Base-by-base conservation (phyloP, 768 basidiomycete species). In the Mycena pura region DNA sequence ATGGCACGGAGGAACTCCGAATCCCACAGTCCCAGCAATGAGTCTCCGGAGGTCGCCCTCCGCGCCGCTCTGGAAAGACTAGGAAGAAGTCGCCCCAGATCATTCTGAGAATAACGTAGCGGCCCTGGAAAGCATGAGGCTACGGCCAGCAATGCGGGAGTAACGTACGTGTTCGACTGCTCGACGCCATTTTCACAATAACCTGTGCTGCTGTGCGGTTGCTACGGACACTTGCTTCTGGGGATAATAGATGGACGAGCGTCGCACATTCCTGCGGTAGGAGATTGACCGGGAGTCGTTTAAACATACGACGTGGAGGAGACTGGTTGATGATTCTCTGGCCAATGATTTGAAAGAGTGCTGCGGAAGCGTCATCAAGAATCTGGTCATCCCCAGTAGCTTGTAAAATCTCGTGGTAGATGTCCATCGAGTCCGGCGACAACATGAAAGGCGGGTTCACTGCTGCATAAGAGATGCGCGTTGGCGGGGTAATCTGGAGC, bases 341-440 rank as follows among this genome's bases (percentile, higher is more conserved):
- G 3, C 19, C 22, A 15, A 60, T 52, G 24, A 60, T 38, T 19
- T 61, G n/a, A n/a, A 57, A 62, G 6, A 69, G 57, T 4, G 68
- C 65, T 0, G 62, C 65, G 0, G 68, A 54, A 6, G 68, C 62
- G 2, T 64, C 41, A 41, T 69, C 63, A 2, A 69, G 56, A 9
- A 60, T 48, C 14, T 64, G 62, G 27, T 69, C 68, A 28, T 69
- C 65, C 6, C 55, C 34, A 2, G 65, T 67, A 1, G 50, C 29
- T 24, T 66, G 65, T 5, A 69, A 10, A 3, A 63, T 22, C 7
- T 66, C 58, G 38, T 68, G 67, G 44, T 68, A 68, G 10, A 57
- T 60, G 1, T 49, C n/a, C 40, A 48, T 48, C 1, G 61, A 27
- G 0, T 43, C 54, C 0, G 40, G 10, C 7, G 60, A 44, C 31